Evolutionary conservation across 345 rosid genomes (phyloP), one percentile per base, ranked within the genome.

Genomic region (Camelina hispida): DNA sequence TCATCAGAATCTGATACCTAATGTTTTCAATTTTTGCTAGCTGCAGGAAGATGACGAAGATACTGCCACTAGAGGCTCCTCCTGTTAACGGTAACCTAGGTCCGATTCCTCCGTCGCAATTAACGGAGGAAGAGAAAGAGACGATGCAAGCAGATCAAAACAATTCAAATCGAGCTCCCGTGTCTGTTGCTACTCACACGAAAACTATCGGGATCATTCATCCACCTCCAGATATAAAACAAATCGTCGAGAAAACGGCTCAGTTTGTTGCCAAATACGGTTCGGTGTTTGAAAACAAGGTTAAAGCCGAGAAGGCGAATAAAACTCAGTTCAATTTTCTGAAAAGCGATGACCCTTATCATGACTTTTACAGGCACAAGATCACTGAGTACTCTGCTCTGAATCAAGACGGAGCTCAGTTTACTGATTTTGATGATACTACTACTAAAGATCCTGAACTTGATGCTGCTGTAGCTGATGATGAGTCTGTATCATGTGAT

Each of bases 161-260:
- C 50, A 83, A 66, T 43, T 80, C 81, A 6, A 78, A 74, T 34
- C 77, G 64, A 52, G 78, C 69, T 46, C 82, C 81, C 4, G 81
- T 71, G 2, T 76, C 93, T 3, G 84, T 90, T 37, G 89, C 96
- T 1, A 90, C 91, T 42, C 97, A 92, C 80, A 87, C 97, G 0
- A 84, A 78, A 73, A 72, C 94, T n/a, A 88, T 93, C 8, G 96
- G 98, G 54, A 93, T 93, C 34, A 88, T 93, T 50, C 85, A 93
- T 62, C 98, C 94, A 14, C 98, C 98, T 54, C 91, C 91, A 1
- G 51, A n/a, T 0, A 47, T n/a, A 17, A n/a, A 7, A 46, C 3
- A 2, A 2, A 47, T 47, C 9, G 20, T n/a, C 0, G 51, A 47
- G 20, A 47, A 2, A 47, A 47, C 51, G 10, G 85, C 94, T 2